Base-by-base conservation (phyloP, 2,329 filamentous ascomycete species). In the Zymoseptoria crescenta region DNA sequence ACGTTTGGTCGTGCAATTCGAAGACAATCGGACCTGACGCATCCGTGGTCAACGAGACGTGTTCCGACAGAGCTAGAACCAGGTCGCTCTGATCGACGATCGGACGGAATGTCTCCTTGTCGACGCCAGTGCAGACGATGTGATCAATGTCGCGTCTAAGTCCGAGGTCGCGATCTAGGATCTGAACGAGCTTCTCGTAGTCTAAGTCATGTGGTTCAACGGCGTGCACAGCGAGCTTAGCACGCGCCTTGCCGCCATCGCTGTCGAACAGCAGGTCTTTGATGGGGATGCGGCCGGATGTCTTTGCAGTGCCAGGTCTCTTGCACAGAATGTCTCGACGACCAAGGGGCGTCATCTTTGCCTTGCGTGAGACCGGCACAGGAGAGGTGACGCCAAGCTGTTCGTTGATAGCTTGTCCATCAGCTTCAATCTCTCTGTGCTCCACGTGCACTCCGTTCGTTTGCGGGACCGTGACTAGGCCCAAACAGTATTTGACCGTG, bases 401-500 rank as follows among this genome's bases (percentile, higher is more conserved):
- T 30, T 52, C 52, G 56, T 54, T 20, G 35, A 52, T 29, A 56
- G 51, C 29, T 21, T 20, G 7, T 30, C 49, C 28, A 10, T 53
- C 35, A 27, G 50, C 9, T 27, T 16, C 9, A 52, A 49, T 27
- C n/a, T 55, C 16, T 45, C n/a, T 21, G 28, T 48, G 35, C 13
- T 27, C 29, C 35, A 6, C 19, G 52, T 28, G 53, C 41, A 49
- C 28, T 50, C 27, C 6, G 51, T 21, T 21, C 55, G 35, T n/a
- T 45, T 21, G 7, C 8, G 41, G 51, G 6, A n/a, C 16, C 35
- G 4, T 56, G 28, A 57, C 55, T 4, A 63, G 54, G 8, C 35
- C 27, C 49, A 60, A 49, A 41, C 64, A 66, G 45, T 65, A 66
- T n/a, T 53, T 49, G 1, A 62, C 54, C 20, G 62, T 59, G 10